A percentile compares a stretch with the other conserved stretches of the same genome.
Evolutionary conservation across 2,329 filamentous ascomycete genomes (phyloP).

Genomic region (Penicillium sp.): DNA sequence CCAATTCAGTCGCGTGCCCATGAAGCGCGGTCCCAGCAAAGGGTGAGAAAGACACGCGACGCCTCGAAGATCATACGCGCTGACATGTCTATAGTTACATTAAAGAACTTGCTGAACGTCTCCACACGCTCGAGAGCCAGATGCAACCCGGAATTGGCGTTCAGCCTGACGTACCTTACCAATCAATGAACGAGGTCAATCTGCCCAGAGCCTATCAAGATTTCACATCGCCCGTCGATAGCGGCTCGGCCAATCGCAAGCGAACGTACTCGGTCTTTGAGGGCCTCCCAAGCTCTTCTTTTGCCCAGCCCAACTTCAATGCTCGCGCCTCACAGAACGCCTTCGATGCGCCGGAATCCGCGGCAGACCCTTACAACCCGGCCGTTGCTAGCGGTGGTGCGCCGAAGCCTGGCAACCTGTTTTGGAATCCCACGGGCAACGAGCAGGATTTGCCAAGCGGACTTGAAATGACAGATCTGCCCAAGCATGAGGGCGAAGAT

Average conservation of each 20-base stretch:
- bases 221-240: constrained; percentile 52
- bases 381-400: constrained; percentile 39
- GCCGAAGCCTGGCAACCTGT: constrained; percentile 37
- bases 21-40: constrained; percentile 87
- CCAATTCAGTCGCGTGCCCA: constrained; percentile 80
- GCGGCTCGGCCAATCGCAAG: constrained; percentile 44
- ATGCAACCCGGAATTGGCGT: constrained; percentile 49
- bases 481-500: constrained; percentile 33
- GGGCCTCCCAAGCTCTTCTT: constrained; percentile 43
- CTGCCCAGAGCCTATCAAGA: constrained; percentile 50
- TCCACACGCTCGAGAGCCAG: constrained; percentile 78
- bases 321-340: constrained; percentile 35
- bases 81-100: constrained; percentile 64
- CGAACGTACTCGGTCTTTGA: constrained; percentile 51
- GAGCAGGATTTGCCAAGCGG: constrained; percentile 33
- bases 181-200: constrained; percentile 42
- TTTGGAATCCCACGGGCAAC: constrained; percentile 36
- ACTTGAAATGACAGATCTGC: constrained; percentile 33
- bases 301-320: constrained; percentile 41
- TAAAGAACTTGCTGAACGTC: constrained; percentile 82
- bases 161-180: constrained; percentile 44
- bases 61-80: neutral
- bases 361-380: constrained; percentile 32
- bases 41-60: constrained; percentile 53
- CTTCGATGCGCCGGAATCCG: constrained; percentile 34